These are phyloP conservation scores for Furcasterigmium sp. DNA, from an alignment of 2,329 filamentous ascomycete species.

Conservation along the genomic window DNA sequence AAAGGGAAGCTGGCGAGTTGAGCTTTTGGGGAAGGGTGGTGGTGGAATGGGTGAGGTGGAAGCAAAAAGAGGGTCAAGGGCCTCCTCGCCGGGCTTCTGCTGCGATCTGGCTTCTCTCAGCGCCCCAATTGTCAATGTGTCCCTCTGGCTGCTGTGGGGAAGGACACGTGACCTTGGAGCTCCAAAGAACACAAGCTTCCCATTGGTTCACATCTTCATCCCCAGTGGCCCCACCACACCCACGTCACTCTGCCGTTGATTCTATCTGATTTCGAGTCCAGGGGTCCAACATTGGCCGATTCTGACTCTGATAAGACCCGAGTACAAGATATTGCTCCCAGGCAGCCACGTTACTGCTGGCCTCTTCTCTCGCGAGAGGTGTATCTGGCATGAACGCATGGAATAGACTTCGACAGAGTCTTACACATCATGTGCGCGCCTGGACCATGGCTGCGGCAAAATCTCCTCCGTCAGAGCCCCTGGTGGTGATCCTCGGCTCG, in stretches of 20 bases:
- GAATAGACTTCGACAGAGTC: conserved; percentile 3
- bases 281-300: not conserved
- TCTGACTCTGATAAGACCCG: too few relatives aligned
- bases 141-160: conserved; percentile 22
- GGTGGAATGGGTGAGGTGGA: conserved; percentile 9
- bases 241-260: not conserved
- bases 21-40: conserved; percentile 5
- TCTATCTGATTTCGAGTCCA: not conserved
- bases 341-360: too few relatives aligned
- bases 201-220: not conserved
- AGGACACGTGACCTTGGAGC: conserved; percentile 24
- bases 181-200: not conserved
- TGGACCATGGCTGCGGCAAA: conserved; percentile 9
- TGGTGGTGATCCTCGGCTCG: conserved; percentile 80
- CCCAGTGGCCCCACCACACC: not conserved
- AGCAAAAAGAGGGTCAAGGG: conserved; percentile 1
- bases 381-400: not conserved
- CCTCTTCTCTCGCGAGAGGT: too few relatives aligned
- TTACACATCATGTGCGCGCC: conserved; percentile 15
- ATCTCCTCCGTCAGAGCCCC: conserved; percentile 43
- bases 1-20: conserved; percentile 18
- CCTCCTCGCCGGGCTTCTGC: conserved; percentile 4
- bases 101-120: conserved; percentile 40
- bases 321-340: too few relatives aligned
- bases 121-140: conserved; percentile 37